Evolutionary conservation across 352 stramenopile genomes (phyloP), one percentile per base, ranked within the genome.

Genomic region (Phytophthora crassamura): DNA sequence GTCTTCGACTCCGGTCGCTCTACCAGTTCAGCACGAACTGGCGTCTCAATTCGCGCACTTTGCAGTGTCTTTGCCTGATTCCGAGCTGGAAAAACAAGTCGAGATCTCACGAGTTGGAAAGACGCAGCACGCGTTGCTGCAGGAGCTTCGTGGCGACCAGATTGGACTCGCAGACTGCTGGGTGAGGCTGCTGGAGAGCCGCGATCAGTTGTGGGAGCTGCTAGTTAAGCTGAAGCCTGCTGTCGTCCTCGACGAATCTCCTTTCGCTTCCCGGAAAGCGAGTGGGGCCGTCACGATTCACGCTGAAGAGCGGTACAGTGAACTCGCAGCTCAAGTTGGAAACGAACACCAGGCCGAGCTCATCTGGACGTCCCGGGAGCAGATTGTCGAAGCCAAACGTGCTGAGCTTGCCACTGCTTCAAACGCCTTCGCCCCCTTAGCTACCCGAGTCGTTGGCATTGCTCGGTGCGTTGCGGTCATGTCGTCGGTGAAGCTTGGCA

Each of bases 11-110:
- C 12, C 55, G 5, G 57, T 78, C 7, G 20, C 49, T 11, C 25
- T 56, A 0, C 16, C 34, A 11, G 14, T 49, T 22, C 69, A 76
- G 28, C 61, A 80, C 38, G 46, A 20, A 2, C 30, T 72, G 0
- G 60, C 52, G 10, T 32, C 59, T 28, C 36, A 77, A 11, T 61
- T 85, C 32, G 48, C 56, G 1, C 53, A 84, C 11, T 78, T 84
- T 10, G 14, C 16, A 0, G 16, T 78, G 16, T n/a, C 28, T 10
- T 8, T 69, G 30, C 32, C 53, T 7, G 40, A 69, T 22, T 39
- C 46, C 1, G 59, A 69, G 10, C 20, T 69, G 14, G 25, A 62
- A 7, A 18, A 14, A 11, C 18, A 70, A 15, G 25, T 74, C 16
- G 28, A 55, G 40, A 6, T 22, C 11, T 48, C 65, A 11, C 16